Evolutionary conservation across 192 early-diverging fungal species (phyloP), one percentile per base, ranked within the genome.

Genomic region (Gryganskiella cystojenkinii): DNA sequence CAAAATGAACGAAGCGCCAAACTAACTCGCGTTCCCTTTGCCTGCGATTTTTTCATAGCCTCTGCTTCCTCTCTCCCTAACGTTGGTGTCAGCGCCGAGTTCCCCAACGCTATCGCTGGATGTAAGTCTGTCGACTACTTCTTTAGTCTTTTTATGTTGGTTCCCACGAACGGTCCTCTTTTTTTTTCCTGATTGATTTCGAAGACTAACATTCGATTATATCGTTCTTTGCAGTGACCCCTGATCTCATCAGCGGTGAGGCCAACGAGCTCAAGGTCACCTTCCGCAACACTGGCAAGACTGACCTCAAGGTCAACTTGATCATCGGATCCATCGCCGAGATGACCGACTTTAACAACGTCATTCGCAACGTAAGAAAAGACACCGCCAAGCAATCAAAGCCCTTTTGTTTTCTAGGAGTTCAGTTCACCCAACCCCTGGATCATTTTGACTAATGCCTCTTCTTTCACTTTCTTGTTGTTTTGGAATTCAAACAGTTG

Each of bases 341-440:
- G 67, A 44, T 45, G 17, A 45, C 61, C 30, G 74, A 78, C 61
- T 78, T 50, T 33, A 61, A 44, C 61, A 68, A 68, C 66, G 34
- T 78, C 67, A 64, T 78, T 42, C 74, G 74, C 67, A 78, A 78
- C 61, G 74, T 78, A 78, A 14, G 74, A n/a, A n/a, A n/a, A n/a
- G n/a, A n/a, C n/a, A n/a, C n/a, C n/a, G n/a, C n/a, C n/a, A n/a
- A n/a, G n/a, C n/a, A 27, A 54, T 19, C 17, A 31, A 17, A 4
- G 17, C 31, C 25, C 51, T 30, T 11, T 31, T 30, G 27, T 54
- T 54, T 54, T 54, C 30, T 31, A 0, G 28, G 52, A 19, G 30
- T 54, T n/a, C n/a, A n/a, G n/a, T n/a, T n/a, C n/a, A n/a, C n/a
- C n/a, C n/a, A n/a, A n/a, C n/a, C n/a, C n/a, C 3, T 44, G 14